These are phyloP conservation scores for Dothideomycetes sp. DNA, from an alignment of 2,329 filamentous ascomycete species.

Conservation along the genomic window DNA sequence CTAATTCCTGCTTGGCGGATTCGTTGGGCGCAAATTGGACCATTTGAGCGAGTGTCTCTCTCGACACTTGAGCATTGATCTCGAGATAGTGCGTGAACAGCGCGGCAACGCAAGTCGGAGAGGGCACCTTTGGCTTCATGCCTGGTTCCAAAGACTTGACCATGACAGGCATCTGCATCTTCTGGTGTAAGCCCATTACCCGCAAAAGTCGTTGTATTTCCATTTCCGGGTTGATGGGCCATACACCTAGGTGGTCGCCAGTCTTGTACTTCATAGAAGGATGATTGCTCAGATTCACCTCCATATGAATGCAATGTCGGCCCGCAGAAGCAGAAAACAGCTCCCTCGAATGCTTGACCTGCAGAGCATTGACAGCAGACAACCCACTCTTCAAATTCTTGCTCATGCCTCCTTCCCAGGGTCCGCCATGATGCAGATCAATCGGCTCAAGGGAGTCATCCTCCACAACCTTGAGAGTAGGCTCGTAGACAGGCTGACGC, in stretches of 20 bases:
- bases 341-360: constrained; percentile 21
- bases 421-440: constrained; percentile 19
- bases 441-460: constrained; percentile 15
- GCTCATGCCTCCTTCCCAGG: constrained; percentile 10
- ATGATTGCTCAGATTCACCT: constrained; percentile 26
- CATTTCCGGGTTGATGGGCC: constrained; percentile 27
- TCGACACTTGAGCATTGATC: constrained; percentile 30
- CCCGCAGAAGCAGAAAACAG: constrained; percentile 22
- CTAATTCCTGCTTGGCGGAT: no score
- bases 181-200: constrained; percentile 16
- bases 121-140: constrained; percentile 26
- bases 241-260: constrained; percentile 31
- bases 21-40: constrained; percentile 29
- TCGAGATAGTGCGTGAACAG: constrained; percentile 37
- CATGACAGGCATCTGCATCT: constrained; percentile 15
- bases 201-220: constrained; percentile 25
- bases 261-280: constrained; percentile 31
- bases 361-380: constrained; percentile 22
- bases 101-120: constrained; percentile 27
- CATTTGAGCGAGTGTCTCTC: constrained; percentile 26
- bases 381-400: constrained; percentile 16
- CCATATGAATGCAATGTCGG: constrained; percentile 31
- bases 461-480: constrained; percentile 18
- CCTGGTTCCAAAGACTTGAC: constrained; percentile 19
- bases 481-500: constrained; percentile 23